These are phyloP conservation scores for Balakata baccata DNA, from an alignment of 345 rosid genomes.

Conservation along the genomic window DNA sequence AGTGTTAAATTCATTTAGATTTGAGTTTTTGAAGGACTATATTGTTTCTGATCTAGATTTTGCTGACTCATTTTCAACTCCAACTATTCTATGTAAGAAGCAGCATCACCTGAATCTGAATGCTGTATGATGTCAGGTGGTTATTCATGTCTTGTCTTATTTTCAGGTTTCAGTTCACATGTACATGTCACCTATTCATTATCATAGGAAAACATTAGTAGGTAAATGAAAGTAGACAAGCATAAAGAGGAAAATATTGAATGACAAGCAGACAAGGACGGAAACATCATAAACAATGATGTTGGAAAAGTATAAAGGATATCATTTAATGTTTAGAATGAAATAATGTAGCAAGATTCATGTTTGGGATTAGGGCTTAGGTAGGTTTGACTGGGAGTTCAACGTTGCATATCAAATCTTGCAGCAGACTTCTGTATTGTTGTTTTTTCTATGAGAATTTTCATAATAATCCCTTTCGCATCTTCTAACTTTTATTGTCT, in stretches of 20 bases:
- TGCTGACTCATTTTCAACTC: no score
- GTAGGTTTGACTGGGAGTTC: not conserved
- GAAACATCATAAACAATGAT: no score
- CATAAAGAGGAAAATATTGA: not conserved
- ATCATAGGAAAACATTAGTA: no score
- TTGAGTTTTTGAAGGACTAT: not conserved
- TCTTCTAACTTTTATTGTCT: slow-evolving; percentile 25
- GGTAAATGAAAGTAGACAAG: not conserved
- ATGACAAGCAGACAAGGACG: not conserved
- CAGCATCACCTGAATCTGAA: no score
- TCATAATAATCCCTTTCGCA: not conserved
- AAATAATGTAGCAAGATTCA: not conserved
- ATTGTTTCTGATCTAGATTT: no score
- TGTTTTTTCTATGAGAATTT: not conserved
- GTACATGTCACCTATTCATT: no score
- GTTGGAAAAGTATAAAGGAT: not conserved
- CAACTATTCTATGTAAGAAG: no score
- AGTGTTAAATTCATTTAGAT: not conserved
- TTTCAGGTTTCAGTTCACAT: no score
- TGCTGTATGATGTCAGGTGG: no score
- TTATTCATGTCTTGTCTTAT: no score
- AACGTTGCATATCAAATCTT: not conserved
- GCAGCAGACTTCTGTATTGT: not conserved
- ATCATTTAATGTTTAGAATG: not conserved
- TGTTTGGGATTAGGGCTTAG: not conserved